Base-by-base conservation (phyloP, 2,329 filamentous ascomycete species). In the Teratosphaeria pseudoeucalypti region DNA sequence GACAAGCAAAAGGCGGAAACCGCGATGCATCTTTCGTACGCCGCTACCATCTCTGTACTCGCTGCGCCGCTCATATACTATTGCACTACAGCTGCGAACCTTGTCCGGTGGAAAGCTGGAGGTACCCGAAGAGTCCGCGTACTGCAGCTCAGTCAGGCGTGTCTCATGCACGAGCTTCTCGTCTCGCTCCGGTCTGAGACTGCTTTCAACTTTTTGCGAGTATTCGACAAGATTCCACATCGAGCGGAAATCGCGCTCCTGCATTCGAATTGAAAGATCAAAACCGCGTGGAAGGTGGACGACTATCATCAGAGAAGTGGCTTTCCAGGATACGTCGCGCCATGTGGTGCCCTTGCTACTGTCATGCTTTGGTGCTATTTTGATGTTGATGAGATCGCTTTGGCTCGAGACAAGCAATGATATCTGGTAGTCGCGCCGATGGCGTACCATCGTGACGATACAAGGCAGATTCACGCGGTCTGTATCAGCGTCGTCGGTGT, bases 151-250 rank as follows among this genome's bases (percentile, higher is more conserved):
- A 53, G 84, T 83, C 9, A 96, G 76, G 1, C 82, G 85, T 7
- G 83, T 81, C 66, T 86, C 84, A 70, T 89, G 90, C 2, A 88
- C 79, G 59, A 87, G 74, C 2, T 78, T 78, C 74, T 96, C 92
- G 57, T 89, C 87, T 34, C 80, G 78, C 49, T 84, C 82, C 6
- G 85, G 84, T 39, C 84, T 84, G 52, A 95, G 78, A 57, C 84
- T 88, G 29, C 81, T 80, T 68, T 91, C 87, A 2, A 92, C 84
- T 67, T 88, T 90, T 64, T 82, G 82, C 29, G 88, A 89, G 71
- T 95, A 92, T 61, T 95, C 90, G 64, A 91, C 90, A 73, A 95
- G 90, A 66, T 85, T 88, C 84, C 87, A 92, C 11, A 95, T 75
- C 63, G 83, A 85, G 62, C 86, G 83, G 75, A 88, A 95, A 69